Evolutionary conservation across 2,329 filamentous ascomycete species (phyloP), one percentile per base, ranked within the genome.

Genomic region (Nothopassalora personata): DNA sequence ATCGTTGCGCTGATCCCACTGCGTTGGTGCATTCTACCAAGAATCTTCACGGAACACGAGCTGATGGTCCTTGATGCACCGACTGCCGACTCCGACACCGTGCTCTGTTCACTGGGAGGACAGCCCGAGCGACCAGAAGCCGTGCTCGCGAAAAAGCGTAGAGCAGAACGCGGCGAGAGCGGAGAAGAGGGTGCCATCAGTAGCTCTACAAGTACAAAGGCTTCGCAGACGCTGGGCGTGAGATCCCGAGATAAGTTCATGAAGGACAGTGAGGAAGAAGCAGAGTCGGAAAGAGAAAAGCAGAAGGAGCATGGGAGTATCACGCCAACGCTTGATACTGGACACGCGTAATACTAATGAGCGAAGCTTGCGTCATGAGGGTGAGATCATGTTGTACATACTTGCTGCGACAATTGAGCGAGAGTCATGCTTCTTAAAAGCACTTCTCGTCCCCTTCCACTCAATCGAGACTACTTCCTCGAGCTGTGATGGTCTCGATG

Each of bases 1-100:
- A 84, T 85, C 59, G 74, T 82, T 18, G 69, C 79, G 4, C 73
- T 85, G 18, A 83, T 86, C 7, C 83, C 83, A 0, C 65, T 84
- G 31, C 72, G 82, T 3, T 81, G 78, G 60, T 74, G 76, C 56
- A 56, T 80, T 0, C 70, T 85, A 62, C 82, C 82, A 0, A 65
- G 72, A 15, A 80, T 80, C 70, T 84, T 85, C 61, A 74, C 72
- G 0, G 66, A 73, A 5, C 63, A 76, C 18, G 81, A 84, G 64
- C 67, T 85, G 10, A 67, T 73, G 15, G 66, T 82, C 0, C 64
- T 85, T 59, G 82, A 85, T 68, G 77, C 76, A 23, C 77, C 81
- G 28, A 84, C 82, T 0, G 81, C 81, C 3, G 78, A 80, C 57
- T 78, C 78, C 23, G 77, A 77, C n/a, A 74, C 81, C 15, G 81